Evolutionary conservation across 2,329 filamentous ascomycete species (phyloP), one percentile per base, ranked within the genome.

Genomic region (Calonectria naviculata): DNA sequence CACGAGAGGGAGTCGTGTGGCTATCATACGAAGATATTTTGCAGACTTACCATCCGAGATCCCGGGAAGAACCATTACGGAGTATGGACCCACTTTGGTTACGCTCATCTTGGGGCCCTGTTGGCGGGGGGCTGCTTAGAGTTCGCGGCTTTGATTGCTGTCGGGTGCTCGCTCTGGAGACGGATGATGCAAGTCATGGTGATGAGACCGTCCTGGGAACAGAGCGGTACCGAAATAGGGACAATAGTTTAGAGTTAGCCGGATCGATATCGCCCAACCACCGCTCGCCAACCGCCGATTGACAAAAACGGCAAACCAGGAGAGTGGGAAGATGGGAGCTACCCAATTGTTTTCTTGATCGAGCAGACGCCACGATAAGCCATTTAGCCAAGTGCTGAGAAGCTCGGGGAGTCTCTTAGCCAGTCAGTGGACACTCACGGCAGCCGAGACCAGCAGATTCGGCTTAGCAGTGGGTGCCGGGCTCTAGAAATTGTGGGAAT

Each of bases 331-430:
- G 24, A 21, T 46, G 29, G 28, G 38, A 56, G 49, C 36, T 41
- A 63, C 26, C 41, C 21, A 29, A 34, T 47, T 41, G 29, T 34
- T 26, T 44, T 34, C 49, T 47, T 56, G 52, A n/a, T 34, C 31
- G 29, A 62, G 56, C 56, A 56, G 29, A 60, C 63, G 63, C 68
- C 68, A 70, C 68, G 46, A 47, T 41, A 62, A 70, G 68, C 68
- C 61, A 69, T 61, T 49, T 15, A 12, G 21, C 52, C 54, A 66
- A 56, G 63, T 58, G 52, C 54, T 63, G 44, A 41, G 28, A 44
- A 60, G 56, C 62, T 62, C 54, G 29, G 62, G 63, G 36, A 46
- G 56, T 21, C 54, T 70, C 54, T 42, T 28, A 70, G 56, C 68
- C 63, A 66, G 68, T 70, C 68, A 56, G 36, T 58, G 41, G 38